Evolutionary conservation across 345 rosid genomes (phyloP).

Genomic region (Anacardium occidentale): DNA sequence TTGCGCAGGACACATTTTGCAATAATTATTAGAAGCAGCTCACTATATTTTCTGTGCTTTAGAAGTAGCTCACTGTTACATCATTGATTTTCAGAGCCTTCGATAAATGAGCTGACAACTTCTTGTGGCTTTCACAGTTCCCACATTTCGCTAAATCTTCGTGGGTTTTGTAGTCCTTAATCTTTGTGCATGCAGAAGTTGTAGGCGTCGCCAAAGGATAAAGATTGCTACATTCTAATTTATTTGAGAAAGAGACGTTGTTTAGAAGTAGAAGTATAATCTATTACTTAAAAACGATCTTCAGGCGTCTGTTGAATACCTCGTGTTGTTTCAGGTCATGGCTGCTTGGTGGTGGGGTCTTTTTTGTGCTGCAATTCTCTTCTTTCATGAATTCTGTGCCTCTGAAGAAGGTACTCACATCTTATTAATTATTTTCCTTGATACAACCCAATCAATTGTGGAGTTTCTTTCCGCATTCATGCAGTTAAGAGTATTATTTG

Average conservation of each 20-base stretch:
- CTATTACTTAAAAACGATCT: too few species aligned
- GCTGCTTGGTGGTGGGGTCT: constrained; percentile 19
- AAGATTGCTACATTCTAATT: constrained; percentile 4
- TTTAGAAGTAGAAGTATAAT: too few species aligned
- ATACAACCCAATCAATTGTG: too few species aligned
- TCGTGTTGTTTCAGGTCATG: constrained; percentile 16
- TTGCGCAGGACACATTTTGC: too few species aligned
- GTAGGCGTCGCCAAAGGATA: neutral
- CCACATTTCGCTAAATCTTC: constrained; percentile 18
- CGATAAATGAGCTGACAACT: constrained; percentile 6
- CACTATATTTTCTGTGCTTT: neutral
- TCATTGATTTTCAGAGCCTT: neutral
- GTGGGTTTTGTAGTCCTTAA: neutral
- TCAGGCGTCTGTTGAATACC: neutral
- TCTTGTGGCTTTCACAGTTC: constrained; percentile 5
- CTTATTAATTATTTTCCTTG: neutral
- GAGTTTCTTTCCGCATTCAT: too few species aligned
- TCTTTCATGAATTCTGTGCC: constrained; percentile 32
- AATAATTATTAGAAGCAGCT: neutral
- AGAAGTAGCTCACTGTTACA: neutral
- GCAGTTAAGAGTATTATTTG: too few species aligned
- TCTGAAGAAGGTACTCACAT: constrained; percentile 30
- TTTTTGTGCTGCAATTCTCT: constrained; percentile 14
- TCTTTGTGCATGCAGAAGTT: constrained; percentile 19
- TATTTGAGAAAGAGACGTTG: neutral